Evolutionary conservation across 768 basidiomycete genomes (phyloP).

Genomic region (Phylloporus sp.): DNA sequence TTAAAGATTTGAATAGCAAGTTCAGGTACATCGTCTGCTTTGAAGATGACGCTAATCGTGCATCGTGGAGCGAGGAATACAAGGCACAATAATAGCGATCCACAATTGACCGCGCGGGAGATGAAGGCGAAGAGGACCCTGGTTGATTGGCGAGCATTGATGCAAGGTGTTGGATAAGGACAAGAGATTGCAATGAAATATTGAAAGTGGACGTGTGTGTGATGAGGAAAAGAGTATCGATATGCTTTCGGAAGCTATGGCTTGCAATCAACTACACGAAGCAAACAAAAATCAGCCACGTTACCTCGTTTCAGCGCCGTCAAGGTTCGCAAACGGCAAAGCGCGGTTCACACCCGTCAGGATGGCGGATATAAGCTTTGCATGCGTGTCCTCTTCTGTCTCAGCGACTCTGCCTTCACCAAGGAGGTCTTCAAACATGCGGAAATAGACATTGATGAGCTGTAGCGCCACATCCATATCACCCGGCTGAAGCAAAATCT

Average conservation of each 20-base stretch:
- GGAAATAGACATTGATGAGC: constrained; percentile 89
- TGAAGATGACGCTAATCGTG: constrained; percentile 72
- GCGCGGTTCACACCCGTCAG: constrained; percentile 95
- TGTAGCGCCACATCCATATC: constrained; percentile 74
- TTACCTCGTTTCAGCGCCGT: constrained; percentile 62
- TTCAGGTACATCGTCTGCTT: constrained; percentile 99
- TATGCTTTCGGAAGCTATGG: constrained; percentile 73
- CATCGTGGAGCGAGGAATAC: constrained; percentile 86
- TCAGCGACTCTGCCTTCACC: constrained; percentile 47
- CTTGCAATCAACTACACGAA: constrained; percentile 1
- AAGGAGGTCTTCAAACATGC: constrained; percentile 86
- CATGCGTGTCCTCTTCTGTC: constrained; percentile 61
- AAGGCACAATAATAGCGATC: constrained; percentile 79
- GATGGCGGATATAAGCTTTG: constrained; percentile 83
- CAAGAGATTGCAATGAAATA: constrained; percentile 88
- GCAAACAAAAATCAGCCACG: constrained; percentile 16
- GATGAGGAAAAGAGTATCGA: constrained; percentile 91
- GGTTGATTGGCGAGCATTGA: constrained; percentile 45
- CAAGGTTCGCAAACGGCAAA: constrained; percentile 85
- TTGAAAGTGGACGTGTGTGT: constrained; percentile 97
- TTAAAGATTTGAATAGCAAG: constrained; percentile 85
- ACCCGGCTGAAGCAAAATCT: constrained; percentile 66
- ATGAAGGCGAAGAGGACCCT: constrained; percentile 38
- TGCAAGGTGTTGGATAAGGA: constrained; percentile 82
- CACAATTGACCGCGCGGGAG: constrained; percentile 44